phyloP scores from a whole-genome alignment of 495 filamentous ascomycete genomes.

The Darksidea phi region DNA sequence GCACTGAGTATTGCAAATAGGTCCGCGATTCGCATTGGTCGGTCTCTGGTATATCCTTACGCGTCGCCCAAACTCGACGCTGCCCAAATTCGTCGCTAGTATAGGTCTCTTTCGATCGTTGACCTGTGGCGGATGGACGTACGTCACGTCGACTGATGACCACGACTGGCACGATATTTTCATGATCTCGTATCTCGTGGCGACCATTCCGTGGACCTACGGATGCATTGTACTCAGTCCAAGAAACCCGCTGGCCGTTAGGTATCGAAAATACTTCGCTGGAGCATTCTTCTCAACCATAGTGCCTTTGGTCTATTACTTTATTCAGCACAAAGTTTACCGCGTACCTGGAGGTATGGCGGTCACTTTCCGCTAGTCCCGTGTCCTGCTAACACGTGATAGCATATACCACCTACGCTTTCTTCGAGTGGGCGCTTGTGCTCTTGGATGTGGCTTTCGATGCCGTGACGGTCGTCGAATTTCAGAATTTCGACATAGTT shows the following conservation, averaged over 20 bases:
- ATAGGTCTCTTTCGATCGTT: conserved; percentile 84
- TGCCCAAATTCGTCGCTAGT: conserved; percentile 79
- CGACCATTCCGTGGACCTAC: conserved; percentile 91
- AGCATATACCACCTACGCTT: conserved; percentile 98
- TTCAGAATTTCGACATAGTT: conserved; percentile 83
- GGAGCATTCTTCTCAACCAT: conserved; percentile 85
- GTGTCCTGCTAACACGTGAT: conserved; percentile 16
- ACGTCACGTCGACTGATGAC: conserved; percentile 96
- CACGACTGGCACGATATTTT: conserved; percentile 99
- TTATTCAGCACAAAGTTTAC: conserved; percentile 98
- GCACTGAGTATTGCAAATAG: conserved; percentile 43
- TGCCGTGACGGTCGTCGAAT: conserved; percentile 93
- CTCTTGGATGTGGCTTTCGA: conserved; percentile 96
- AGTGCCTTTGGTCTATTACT: conserved; percentile 90
- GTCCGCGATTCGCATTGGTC: conserved; percentile 88
- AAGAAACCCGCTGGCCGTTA: conserved; percentile 76
- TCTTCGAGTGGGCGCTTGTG: conserved; percentile 97
- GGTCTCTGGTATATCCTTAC: conserved; percentile 91
- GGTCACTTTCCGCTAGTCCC: background rate
- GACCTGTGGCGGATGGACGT: conserved; percentile 98
- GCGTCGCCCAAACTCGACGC: conserved; percentile 64
- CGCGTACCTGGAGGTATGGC: conserved; percentile 85
- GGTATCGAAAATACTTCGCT: conserved; percentile 84
- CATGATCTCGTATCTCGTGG: conserved; percentile 97
- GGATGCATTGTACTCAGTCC: conserved; percentile 90